These are phyloP conservation scores for Paramecium primaurelia DNA, from an alignment of 73 alveolate genomes.

Conservation along the genomic window DNA sequence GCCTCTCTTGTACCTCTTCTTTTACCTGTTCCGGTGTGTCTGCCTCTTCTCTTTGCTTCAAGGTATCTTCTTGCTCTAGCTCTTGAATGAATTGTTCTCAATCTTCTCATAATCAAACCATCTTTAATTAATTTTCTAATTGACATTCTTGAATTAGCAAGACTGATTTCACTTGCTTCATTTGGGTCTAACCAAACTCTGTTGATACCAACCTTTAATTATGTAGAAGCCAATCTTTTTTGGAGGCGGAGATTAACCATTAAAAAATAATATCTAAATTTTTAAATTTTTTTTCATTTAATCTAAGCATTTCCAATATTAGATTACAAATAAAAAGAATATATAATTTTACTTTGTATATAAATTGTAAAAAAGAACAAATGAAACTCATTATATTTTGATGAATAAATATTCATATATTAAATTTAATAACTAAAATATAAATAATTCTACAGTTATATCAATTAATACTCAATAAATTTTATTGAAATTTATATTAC, in stretches of 20 bases:
- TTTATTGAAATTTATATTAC: not conserved
- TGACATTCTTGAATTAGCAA: conserved; percentile 92
- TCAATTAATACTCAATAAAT: not conserved
- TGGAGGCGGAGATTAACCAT: conserved; percentile 89
- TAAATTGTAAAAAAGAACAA: not conserved
- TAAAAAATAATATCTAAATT: conserved; percentile 36
- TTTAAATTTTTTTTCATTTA: not conserved
- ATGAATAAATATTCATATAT: not conserved
- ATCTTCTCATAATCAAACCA: conserved; percentile 95
- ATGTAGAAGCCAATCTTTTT: conserved; percentile 91
- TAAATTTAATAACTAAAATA: not conserved
- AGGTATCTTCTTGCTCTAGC: conserved; percentile 89
- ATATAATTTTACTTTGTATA: not conserved
- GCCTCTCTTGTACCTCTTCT: conserved; percentile 97
- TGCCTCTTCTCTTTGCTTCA: conserved; percentile 86
- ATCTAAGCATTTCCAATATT: not conserved
- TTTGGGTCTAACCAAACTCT: conserved; percentile 99
- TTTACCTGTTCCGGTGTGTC: conserved; percentile 98
- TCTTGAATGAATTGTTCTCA: conserved; percentile 95
- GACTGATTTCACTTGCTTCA: conserved; percentile 93
- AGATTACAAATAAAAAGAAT: not conserved
- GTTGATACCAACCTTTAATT: conserved; percentile 88
- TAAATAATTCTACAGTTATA: not conserved
- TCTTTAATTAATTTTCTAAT: conserved; percentile 94
- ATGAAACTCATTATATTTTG: not conserved